phyloP scores from a whole-genome alignment of 2,329 filamentous ascomycete genomes.

The Colletotrichum eleusines region DNA sequence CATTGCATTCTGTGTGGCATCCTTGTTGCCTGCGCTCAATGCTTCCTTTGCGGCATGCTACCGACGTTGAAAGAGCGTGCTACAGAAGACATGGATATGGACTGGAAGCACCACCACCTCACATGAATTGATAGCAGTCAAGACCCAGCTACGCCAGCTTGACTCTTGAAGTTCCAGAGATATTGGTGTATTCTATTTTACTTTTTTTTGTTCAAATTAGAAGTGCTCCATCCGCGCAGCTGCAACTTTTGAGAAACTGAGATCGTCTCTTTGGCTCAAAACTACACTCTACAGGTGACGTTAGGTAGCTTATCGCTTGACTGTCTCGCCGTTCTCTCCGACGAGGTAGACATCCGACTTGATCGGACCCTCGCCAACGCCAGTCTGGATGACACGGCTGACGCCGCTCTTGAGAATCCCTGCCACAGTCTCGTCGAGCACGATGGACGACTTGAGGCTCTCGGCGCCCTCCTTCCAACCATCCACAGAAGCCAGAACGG shows the following conservation, averaged over 20 bases:
- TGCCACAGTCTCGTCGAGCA: slow-evolving; percentile 74
- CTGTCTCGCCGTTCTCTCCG: slow-evolving; percentile 70
- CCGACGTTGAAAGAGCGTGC: neutral
- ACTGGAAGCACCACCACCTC: neutral
- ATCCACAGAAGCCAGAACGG: slow-evolving; percentile 70
- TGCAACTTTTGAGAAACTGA: neutral
- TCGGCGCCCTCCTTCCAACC: slow-evolving; percentile 77
- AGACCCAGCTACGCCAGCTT: neutral
- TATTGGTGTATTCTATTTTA: too few species aligned
- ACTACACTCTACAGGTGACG: neutral
- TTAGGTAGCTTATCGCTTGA: slow-evolving; percentile 46
- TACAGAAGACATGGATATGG: neutral
- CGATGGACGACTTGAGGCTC: slow-evolving; percentile 65
- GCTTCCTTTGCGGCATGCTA: neutral
- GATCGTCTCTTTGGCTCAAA: neutral
- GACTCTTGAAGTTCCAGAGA: neutral
- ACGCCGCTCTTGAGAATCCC: slow-evolving; percentile 81
- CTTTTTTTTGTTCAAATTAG: neutral
- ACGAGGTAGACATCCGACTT: slow-evolving; percentile 84
- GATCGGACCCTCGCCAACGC: slow-evolving; percentile 89
- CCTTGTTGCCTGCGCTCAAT: neutral
- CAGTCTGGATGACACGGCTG: slow-evolving; percentile 89
- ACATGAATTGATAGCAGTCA: neutral
- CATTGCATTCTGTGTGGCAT: too few species aligned
- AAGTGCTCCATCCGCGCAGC: neutral